phyloP scores from a whole-genome alignment of 2,329 filamentous ascomycete genomes.

The Akanthomyces lecanii region DNA sequence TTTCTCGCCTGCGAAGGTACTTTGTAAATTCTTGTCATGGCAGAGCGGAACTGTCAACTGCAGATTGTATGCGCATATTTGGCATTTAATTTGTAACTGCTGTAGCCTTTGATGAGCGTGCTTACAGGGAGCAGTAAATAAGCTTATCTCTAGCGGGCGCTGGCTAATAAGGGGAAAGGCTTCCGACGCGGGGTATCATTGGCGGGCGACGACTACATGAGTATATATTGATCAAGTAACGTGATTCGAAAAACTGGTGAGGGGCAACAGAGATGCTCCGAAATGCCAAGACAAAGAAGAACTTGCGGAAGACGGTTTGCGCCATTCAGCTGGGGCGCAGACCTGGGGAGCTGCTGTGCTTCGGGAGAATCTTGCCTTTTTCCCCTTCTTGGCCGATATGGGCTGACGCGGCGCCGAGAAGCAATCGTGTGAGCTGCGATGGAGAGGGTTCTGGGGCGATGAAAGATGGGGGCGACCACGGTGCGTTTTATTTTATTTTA shows the following conservation, averaged over 20 bases:
- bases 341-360: too few relatives aligned
- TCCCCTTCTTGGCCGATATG: neutral
- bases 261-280: too few relatives aligned
- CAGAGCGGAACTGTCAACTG: too few relatives aligned
- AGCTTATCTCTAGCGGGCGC: conserved; percentile 1
- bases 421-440: neutral
- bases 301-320: neutral
- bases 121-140: neutral
- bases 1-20: too few relatives aligned
- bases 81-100: too few relatives aligned
- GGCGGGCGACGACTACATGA: neutral
- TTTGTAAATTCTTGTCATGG: too few relatives aligned
- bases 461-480: too few relatives aligned
- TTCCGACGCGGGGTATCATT: neutral
- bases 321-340: conserved; percentile 1
- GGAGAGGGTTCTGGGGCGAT: too few relatives aligned
- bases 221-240: neutral
- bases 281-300: neutral
- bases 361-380: too few relatives aligned
- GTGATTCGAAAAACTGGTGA: neutral
- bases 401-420: neutral
- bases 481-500: too few relatives aligned
- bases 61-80: neutral
- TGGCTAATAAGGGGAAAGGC: neutral
- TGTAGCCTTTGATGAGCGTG: too few relatives aligned